Base-by-base conservation (phyloP, 192 early-diverging fungal genomes). In the Dissophora globulifera region DNA sequence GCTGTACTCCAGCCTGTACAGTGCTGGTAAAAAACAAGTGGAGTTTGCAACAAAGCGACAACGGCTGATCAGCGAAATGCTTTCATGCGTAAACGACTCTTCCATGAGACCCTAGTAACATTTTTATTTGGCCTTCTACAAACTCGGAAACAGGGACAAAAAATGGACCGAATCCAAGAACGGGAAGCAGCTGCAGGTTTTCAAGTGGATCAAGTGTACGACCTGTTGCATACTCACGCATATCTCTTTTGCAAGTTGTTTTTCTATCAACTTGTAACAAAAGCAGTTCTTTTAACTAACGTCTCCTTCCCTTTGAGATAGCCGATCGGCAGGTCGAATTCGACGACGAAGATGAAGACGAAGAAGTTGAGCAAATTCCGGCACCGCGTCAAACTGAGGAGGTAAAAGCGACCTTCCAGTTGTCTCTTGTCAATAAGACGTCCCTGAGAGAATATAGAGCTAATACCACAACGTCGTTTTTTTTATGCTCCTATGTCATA, bases 191-290 rank as follows among this genome's bases (percentile, higher is more conserved):
- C 48, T 82, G 26, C 65, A 74, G 40, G 67, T 82, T 11, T 78
- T 69, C 45, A 82, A 82, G 33, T 82, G 80, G 80, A 60, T 78
- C 20, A 82, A 74, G 65, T 78, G 80, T 82, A 74, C 33, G 64
- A n/a, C n/a, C n/a, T n/a, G n/a, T n/a, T n/a, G n/a, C n/a, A n/a
- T n/a, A n/a, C n/a, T n/a, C n/a, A n/a, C n/a, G n/a, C n/a, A n/a
- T n/a, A n/a, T n/a, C n/a, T n/a, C n/a, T n/a, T n/a, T n/a, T n/a
- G n/a, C n/a, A n/a, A 45, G 43, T 45, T 9, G 16, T n/a, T 45
- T 17, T 45, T 17, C 4, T 45, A 45, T 45, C n/a, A n/a, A n/a
- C n/a, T n/a, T n/a, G n/a, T n/a, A n/a, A n/a, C n/a, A n/a, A n/a
- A n/a, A n/a, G n/a, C n/a, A n/a, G n/a, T n/a, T n/a, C n/a, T n/a